Base-by-base conservation (phyloP, 805 yeast species). In the Blastobotrys terrestris region DNA sequence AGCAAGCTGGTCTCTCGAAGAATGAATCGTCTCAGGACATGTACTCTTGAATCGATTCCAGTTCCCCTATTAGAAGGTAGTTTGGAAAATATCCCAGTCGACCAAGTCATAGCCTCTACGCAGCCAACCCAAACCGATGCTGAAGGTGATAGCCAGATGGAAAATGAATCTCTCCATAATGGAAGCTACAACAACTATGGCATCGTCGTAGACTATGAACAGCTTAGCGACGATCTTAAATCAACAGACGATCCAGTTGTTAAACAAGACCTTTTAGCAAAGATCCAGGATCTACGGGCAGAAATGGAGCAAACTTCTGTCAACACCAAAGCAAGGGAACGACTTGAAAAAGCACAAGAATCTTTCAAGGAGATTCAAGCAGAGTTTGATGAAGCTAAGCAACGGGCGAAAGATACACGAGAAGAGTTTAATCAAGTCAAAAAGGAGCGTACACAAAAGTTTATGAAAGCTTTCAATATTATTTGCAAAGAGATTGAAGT, bases 311-410 rank as follows among this genome's bases (percentile, higher is more conserved):
- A 64, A 48, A 70, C 89, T 61, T 81, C 87, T 31, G 96, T 97
- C n/a, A 89, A 89, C 66, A 74, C 81, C 40, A 85, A 85, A 58
- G 96, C 97, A 0, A 71, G 78, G 31, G 95, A 87, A 50, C 76
- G 96, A 60, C 76, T 88, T 44, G 76, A 73, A 39, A 90, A 85
- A 50, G 87, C 85, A 6, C 83, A 85, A 56, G 72, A 66, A 4
- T 80, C 80, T 58, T 73, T 85, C 39, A 73, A 75, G 6, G 81
- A 76, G 5, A 75, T 83, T 47, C 95, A 86, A 53, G 69, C 73
- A 16, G 94, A 87, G 60, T 81, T 85, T 49, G 75, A 77, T 6
- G 68, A 67, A 39, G 82, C 87, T 2, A 79, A 90, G 60, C 77
- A 77, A 51, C 69, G 71, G 19, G 96, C 89, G 59, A 72, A 75